Conservation (phyloP, 2,329 filamentous ascomycete genomes). For the Neonectria magnoliae region DNA sequence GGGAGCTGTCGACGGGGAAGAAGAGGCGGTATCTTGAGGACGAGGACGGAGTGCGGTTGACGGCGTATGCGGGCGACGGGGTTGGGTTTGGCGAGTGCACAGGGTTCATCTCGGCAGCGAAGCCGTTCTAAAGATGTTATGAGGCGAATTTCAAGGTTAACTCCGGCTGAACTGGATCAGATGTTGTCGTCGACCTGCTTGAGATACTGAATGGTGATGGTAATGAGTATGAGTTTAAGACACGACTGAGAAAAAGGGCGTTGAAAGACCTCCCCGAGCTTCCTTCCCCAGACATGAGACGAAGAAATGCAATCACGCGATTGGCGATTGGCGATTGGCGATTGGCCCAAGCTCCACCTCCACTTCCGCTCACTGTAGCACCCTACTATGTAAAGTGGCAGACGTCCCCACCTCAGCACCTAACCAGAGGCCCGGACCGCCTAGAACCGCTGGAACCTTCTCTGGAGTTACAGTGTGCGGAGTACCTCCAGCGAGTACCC, state of each 20-base stretch:
- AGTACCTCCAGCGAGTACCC: not conserved
- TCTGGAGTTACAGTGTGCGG: not conserved
- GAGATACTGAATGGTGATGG: not conserved
- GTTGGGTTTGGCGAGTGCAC: constrained; percentile 54
- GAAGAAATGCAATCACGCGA: constrained; percentile 17
- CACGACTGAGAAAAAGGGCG: not conserved
- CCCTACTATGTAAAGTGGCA: constrained; percentile 11
- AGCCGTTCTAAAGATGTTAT: not conserved
- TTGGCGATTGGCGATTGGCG: constrained; percentile 32
- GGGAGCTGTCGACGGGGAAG: constrained; percentile 43
- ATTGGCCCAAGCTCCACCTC: constrained; percentile 24
- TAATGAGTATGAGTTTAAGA: not conserved
- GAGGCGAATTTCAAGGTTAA: not conserved
- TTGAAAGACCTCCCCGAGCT: too few relatives aligned
- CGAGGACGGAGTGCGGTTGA: constrained; percentile 52
- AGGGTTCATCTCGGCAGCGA: constrained; percentile 32
- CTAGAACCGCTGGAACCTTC: constrained; percentile 23
- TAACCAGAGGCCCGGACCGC: not conserved
- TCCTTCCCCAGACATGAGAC: not conserved
- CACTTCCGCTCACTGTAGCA: constrained; percentile 21
- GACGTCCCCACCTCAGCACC: constrained; percentile 4
- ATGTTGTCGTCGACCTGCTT: not conserved
- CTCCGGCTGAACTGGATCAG: not conserved
- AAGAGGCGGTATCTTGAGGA: constrained; percentile 51
- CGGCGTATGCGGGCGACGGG: constrained; percentile 51